Base-by-base conservation (phyloP, 176 grass and related monocot genomes). In the Phoenix roebelenii region DNA sequence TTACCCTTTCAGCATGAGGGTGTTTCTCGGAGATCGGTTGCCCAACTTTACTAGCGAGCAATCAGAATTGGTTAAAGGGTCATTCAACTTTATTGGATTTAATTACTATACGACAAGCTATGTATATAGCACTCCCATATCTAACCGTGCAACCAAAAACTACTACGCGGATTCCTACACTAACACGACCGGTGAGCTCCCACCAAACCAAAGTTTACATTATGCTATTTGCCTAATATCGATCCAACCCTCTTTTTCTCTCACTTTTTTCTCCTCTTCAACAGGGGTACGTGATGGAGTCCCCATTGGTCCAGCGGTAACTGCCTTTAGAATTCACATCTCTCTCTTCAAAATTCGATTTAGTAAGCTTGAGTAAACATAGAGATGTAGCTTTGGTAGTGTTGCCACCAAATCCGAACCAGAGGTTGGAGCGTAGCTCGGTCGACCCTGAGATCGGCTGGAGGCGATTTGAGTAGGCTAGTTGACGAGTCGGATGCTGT, bases 101-200 rank as follows among this genome's bases (percentile, higher is more conserved):
- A 80, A 85, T 51, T 85, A 85, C 52, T 76, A 85, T 24, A 61
- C 76, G 7, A 14, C 17, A 49, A 57, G 60, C 72, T 84, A 77
- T 51, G 68, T 56, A 5, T 49, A 60, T 30, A 66, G 30, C 50
- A 28, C 49, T 18, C 68, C 56, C 5, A 16, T 57, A 3, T 70
- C 55, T 55, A 62, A 73, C 65, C 0, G 15, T 4, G 56, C 51
- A 4, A 0, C 7, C 5, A 1, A 10, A 44, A 29, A 51, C 9
- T 83, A 77, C 23, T 4, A 28, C 15, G 68, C 68, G 15, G 80
- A 83, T 59, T 66, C 57, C 7, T 18, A 6, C 25, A 58, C 22
- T 29, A 72, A 50, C 48, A 52, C 65, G 15, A 73, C 68, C 3
- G 65, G 65, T 25, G 24, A 65, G 25, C 10, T 4, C 18, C 3